A percentile compares a stretch with the other conserved stretches of the same genome.
Conservation (phyloP, 345 rosid genomes). For the Populus pruinosa region DNA sequence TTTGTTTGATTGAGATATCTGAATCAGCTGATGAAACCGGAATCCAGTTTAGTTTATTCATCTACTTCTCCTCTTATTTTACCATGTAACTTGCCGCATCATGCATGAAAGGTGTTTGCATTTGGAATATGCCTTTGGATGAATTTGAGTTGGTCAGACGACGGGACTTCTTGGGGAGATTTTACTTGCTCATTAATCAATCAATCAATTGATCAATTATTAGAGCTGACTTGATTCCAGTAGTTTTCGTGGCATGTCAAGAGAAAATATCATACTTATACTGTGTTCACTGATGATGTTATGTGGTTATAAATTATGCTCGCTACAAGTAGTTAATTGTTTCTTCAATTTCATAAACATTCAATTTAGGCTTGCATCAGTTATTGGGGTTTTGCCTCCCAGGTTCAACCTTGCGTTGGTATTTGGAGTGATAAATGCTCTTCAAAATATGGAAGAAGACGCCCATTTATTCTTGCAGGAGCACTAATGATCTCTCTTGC, state of each 20-base stretch:
- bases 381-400: slow-evolving; percentile 25
- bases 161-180: neutral
- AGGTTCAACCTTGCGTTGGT: slow-evolving; percentile 99
- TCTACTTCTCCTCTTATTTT: neutral
- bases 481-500: slow-evolving; percentile 77
- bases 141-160: neutral
- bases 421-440: slow-evolving; percentile 96
- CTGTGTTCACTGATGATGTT: neutral
- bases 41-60: neutral
- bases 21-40: neutral
- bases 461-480: slow-evolving; percentile 92
- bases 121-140: neutral
- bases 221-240: neutral
- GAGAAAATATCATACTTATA: neutral
- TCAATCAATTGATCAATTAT: neutral
- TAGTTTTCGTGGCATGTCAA: neutral
- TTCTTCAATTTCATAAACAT: neutral
- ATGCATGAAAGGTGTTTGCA: neutral
- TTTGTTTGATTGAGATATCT: neutral
- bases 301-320: neutral
- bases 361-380: neutral
- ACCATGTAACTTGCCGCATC: neutral
- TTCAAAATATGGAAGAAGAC: slow-evolving; percentile 83
- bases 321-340: neutral
- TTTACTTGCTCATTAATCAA: neutral